These are phyloP conservation scores for Sisymbrium altissimum DNA, from an alignment of 345 rosid genomes.

Conservation along the genomic window DNA sequence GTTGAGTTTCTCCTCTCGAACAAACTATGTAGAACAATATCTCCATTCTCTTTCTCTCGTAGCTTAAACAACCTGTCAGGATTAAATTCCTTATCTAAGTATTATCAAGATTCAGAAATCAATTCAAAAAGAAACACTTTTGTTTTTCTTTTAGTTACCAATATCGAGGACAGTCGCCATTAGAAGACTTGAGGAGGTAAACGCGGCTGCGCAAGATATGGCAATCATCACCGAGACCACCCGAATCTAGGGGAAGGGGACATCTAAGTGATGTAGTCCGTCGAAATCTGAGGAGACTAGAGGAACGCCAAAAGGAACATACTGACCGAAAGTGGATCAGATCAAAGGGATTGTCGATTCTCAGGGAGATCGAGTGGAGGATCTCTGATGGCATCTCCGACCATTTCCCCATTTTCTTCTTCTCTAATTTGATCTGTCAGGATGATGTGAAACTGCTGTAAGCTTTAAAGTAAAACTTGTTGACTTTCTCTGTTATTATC, in stretches of 20 bases:
- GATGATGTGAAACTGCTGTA: not conserved
- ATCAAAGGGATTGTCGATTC: not conserved
- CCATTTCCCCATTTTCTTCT: slow-evolving; percentile 30
- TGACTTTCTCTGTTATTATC: slow-evolving; percentile 3
- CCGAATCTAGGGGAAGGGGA: not conserved
- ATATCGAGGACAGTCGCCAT: not conserved
- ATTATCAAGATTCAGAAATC: not conserved
- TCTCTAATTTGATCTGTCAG: not conserved
- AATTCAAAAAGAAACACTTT: not conserved
- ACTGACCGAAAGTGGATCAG: slow-evolving; percentile 34
- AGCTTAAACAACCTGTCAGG: slow-evolving; percentile 18
- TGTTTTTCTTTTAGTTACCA: not conserved
- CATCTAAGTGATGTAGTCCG: not conserved
- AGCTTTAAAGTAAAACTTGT: not conserved
- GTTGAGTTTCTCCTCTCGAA: not conserved
- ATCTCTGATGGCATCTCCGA: slow-evolving; percentile 33
- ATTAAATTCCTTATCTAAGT: not conserved
- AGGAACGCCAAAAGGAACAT: slow-evolving; percentile 36
- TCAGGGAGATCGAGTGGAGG: not conserved
- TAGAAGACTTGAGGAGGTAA: not conserved
- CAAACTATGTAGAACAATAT: not conserved
- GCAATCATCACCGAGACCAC: slow-evolving; percentile 2
- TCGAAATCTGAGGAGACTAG: not conserved
- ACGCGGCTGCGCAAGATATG: slow-evolving; percentile 1
- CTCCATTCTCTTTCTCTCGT: slow-evolving; percentile 5